Evolutionary conservation across 306 rosid species (phyloP).

Genomic region (Trichosanthes cucumerina): DNA sequence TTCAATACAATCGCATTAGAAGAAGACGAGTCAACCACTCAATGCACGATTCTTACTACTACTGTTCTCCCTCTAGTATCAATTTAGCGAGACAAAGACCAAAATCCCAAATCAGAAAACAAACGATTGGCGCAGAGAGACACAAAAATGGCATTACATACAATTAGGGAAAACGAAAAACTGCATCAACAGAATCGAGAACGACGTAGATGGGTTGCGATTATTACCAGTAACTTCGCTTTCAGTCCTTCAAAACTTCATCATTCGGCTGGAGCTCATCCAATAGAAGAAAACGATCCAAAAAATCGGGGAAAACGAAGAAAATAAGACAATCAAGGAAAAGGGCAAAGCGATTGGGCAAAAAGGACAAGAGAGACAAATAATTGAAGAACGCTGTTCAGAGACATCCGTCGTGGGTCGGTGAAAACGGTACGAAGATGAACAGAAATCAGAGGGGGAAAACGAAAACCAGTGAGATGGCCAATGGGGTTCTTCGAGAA

Average conservation of each 20-base stretch:
- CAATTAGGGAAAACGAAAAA: background rate
- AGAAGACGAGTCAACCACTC: background rate
- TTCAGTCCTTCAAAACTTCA: background rate
- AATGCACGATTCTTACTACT: background rate
- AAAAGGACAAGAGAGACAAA: background rate
- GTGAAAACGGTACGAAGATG: background rate
- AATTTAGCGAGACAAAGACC: background rate
- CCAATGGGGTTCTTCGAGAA: background rate
- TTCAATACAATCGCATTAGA: background rate
- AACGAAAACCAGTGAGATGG: background rate
- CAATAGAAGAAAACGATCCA: background rate
- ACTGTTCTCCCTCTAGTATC: background rate
- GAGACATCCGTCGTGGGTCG: background rate
- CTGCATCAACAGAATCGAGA: background rate
- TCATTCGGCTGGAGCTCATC: background rate
- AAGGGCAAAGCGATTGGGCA: background rate
- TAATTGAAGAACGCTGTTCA: constrained; percentile 4
- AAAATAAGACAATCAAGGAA: background rate
- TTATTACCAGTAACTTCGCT: background rate
- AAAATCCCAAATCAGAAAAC: constrained; percentile 2
- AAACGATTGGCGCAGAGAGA: background rate
- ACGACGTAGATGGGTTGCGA: background rate
- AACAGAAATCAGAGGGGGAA: background rate
- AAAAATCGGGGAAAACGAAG: background rate
- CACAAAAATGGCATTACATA: background rate